Conservation (phyloP, 805 yeast species). For the Metschnikowia borealis region DNA sequence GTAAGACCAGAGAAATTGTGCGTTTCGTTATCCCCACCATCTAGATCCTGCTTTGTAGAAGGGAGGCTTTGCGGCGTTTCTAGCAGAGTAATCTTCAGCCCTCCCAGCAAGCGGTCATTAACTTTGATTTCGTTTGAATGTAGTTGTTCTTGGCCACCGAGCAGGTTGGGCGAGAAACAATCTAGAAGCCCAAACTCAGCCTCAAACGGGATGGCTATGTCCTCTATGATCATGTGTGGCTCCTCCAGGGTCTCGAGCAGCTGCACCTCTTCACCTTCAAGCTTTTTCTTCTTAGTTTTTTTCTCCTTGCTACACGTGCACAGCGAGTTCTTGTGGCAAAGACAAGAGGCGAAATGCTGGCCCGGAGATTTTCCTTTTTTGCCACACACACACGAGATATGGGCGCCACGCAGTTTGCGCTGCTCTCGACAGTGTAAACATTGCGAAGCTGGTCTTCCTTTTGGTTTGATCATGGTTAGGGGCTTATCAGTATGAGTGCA, state of each 20-base stretch:
- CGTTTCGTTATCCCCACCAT: neutral
- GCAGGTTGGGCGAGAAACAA: slow-evolving; percentile 23
- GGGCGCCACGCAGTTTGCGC: slow-evolving; percentile 62
- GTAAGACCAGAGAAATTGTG: slow-evolving; percentile 1
- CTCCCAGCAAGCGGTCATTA: neutral
- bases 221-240: slow-evolving; percentile 20
- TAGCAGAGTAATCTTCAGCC: neutral
- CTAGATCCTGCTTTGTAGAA: neutral
- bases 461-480: slow-evolving; percentile 88
- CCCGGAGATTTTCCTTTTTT: slow-evolving; percentile 44
- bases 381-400: slow-evolving; percentile 69
- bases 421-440: slow-evolving; percentile 82
- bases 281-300: slow-evolving; percentile 15
- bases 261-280: neutral
- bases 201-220: slow-evolving; percentile 29
- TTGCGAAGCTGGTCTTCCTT: slow-evolving; percentile 93
- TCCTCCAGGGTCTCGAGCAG: neutral
- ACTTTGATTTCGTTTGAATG: neutral
- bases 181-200: slow-evolving; percentile 39
- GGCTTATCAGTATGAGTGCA: slow-evolving; percentile 92
- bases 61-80: neutral
- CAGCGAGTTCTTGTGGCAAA: slow-evolving; percentile 36
- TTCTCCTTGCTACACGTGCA: slow-evolving; percentile 36
- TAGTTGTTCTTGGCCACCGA: neutral
- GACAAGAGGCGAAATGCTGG: slow-evolving; percentile 34